Conservation (phyloP, 805 yeast genomes). For the Yarrowia keelungensis region DNA sequence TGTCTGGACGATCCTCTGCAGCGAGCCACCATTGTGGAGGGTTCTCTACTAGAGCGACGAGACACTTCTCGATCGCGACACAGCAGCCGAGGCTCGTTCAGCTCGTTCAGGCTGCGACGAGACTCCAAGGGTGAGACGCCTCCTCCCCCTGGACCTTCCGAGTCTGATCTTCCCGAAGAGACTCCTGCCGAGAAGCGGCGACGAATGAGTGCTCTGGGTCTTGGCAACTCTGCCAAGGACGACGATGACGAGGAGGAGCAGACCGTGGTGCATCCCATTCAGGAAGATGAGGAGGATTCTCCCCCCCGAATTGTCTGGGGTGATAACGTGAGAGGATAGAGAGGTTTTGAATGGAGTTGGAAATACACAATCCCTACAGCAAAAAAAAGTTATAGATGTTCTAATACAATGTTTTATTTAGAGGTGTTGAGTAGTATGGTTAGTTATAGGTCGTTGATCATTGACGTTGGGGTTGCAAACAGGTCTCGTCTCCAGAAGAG, state of each 20-base stretch:
- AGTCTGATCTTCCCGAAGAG: conserved; percentile 4
- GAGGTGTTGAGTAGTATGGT: too few species aligned
- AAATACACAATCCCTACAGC: not conserved
- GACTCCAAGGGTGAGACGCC: conserved; percentile 9
- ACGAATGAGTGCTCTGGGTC: conserved; percentile 36
- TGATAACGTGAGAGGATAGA: conserved; percentile 9
- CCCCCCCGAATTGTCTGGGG: conserved; percentile 18
- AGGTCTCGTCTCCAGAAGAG: too few species aligned
- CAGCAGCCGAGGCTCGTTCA: conserved; percentile 27
- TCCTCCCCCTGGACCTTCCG: conserved; percentile 1
- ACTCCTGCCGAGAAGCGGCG: conserved; percentile 37
- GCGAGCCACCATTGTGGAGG: conserved; percentile 28
- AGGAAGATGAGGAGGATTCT: conserved; percentile 40
- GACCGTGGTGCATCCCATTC: conserved; percentile 38
- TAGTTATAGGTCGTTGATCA: too few species aligned
- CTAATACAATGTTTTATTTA: not conserved
- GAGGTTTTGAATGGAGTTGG: not conserved
- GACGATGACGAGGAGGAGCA: conserved; percentile 28
- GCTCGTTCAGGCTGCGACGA: conserved; percentile 18
- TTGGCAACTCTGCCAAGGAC: conserved; percentile 11
- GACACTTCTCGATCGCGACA: conserved; percentile 19
- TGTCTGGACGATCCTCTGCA: conserved; percentile 32
- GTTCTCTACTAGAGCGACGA: conserved; percentile 4
- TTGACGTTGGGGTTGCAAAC: too few species aligned
- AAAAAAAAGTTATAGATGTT: conserved; percentile 13